phyloP scores from a whole-genome alignment of 1,284 basidiomycete genomes.

The Athelia psychrophila region DNA sequence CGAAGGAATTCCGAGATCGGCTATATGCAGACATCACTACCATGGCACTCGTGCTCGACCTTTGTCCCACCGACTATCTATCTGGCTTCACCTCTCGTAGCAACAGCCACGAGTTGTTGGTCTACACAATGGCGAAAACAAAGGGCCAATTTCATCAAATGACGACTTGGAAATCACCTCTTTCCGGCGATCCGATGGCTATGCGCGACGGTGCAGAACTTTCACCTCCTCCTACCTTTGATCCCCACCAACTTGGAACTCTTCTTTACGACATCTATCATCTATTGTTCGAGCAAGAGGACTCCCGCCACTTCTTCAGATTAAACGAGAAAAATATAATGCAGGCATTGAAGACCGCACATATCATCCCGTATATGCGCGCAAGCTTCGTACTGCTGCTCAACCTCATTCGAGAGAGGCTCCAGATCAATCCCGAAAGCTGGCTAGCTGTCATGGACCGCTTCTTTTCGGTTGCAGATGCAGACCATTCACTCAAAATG shows the following conservation, averaged over 20 bases:
- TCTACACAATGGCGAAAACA: slow-evolving; percentile 4
- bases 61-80: slow-evolving; percentile 37
- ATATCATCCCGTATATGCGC: slow-evolving; percentile 40
- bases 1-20: slow-evolving; percentile 27
- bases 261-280: slow-evolving; percentile 45
- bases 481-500: slow-evolving; percentile 26
- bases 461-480: slow-evolving; percentile 20
- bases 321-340: slow-evolving; percentile 14
- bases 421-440: slow-evolving; percentile 18
- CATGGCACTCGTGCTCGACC: slow-evolving; percentile 37
- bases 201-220: not conserved
- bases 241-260: slow-evolving; percentile 32
- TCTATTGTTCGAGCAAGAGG: slow-evolving; percentile 43
- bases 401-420: slow-evolving; percentile 30
- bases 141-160: slow-evolving; percentile 35
- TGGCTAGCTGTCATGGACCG: slow-evolving; percentile 28
- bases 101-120: slow-evolving; percentile 38
- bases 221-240: slow-evolving; percentile 16
- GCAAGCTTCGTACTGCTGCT: slow-evolving; percentile 42
- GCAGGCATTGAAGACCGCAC: slow-evolving; percentile 18
- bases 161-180: slow-evolving; percentile 39
- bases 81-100: slow-evolving; percentile 40
- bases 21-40: slow-evolving; percentile 37
- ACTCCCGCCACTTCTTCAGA: slow-evolving; percentile 16
- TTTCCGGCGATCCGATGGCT: slow-evolving; percentile 21